phyloP scores from a whole-genome alignment of 768 basidiomycete species.

The Dendrothele bispora region DNA sequence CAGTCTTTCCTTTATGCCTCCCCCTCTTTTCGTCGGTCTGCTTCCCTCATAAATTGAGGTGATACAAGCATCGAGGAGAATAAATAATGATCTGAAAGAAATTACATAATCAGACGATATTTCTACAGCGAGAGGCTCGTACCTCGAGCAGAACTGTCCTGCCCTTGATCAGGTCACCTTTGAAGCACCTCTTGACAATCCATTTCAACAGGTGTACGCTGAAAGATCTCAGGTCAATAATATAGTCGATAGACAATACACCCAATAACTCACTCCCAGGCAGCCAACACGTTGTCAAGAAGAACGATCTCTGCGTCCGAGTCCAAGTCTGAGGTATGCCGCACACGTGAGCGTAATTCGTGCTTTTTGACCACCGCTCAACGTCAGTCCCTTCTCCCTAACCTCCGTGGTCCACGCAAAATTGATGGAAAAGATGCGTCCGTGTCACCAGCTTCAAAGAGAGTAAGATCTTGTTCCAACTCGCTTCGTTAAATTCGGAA shows the following conservation, averaged over 20 bases:
- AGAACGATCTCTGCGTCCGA: slow-evolving; percentile 43
- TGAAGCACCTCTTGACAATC: not conserved
- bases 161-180: not conserved
- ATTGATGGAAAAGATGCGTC: too few relatives aligned
- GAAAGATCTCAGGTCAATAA: too few relatives aligned
- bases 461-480: slow-evolving; percentile 37
- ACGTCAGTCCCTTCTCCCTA: slow-evolving; percentile 53
- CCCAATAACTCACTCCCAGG: slow-evolving; percentile 18
- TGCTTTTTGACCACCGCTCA: slow-evolving; percentile 43
- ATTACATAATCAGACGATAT: too few relatives aligned
- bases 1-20: too few relatives aligned
- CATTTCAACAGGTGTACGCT: not conserved
- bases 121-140: too few relatives aligned
- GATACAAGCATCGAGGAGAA: too few relatives aligned
- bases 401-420: too few relatives aligned
- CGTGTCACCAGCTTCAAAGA: slow-evolving; percentile 43
- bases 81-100: too few relatives aligned
- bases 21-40: too few relatives aligned
- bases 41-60: too few relatives aligned
- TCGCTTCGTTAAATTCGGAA: slow-evolving; percentile 32
- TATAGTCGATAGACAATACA: slow-evolving; percentile 33
- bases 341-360: slow-evolving; percentile 45
- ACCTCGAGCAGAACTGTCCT: not conserved
- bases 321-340: slow-evolving; percentile 39
- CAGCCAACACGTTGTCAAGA: slow-evolving; percentile 47